Percentiles rank a stretch among this genome's conserved stretches.
Conservation (phyloP, 75 land plant species). For the Chamaecyparis obtusa region DNA sequence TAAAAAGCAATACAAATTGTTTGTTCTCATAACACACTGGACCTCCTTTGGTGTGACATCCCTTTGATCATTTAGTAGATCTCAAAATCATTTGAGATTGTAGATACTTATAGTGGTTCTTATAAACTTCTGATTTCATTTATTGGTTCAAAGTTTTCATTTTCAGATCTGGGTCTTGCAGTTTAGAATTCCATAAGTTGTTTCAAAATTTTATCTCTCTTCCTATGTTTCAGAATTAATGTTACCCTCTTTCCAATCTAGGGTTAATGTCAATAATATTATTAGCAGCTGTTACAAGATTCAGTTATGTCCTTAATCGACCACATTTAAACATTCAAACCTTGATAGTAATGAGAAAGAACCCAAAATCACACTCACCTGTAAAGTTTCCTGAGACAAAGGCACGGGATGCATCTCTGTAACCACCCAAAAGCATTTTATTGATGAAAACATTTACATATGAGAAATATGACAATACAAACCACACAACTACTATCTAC, state of each 20-base stretch:
- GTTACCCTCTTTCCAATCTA: not conserved
- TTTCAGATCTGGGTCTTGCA: not conserved
- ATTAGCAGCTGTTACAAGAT: not conserved
- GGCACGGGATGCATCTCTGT: slow-evolving; percentile 96
- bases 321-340: not conserved
- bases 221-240: not conserved
- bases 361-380: slow-evolving; percentile 34
- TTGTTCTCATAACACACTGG: too few species aligned
- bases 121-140: not conserved
- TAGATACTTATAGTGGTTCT: not conserved
- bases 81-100: not conserved
- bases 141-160: not conserved
- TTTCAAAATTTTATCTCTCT: not conserved
- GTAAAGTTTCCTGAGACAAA: slow-evolving; percentile 98
- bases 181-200: not conserved
- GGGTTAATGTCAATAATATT: not conserved
- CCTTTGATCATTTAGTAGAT: not conserved
- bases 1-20: not conserved
- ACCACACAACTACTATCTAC: not conserved
- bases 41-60: not conserved
- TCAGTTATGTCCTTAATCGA: not conserved
- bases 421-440: not conserved
- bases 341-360: not conserved
- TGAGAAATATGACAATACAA: not conserved
- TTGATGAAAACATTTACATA: not conserved